A percentile compares a stretch with the other conserved stretches of the same genome.
These are phyloP conservation scores for Phaeophleospora eucalypticola DNA, from an alignment of 2,329 filamentous ascomycete species.

Conservation along the genomic window DNA sequence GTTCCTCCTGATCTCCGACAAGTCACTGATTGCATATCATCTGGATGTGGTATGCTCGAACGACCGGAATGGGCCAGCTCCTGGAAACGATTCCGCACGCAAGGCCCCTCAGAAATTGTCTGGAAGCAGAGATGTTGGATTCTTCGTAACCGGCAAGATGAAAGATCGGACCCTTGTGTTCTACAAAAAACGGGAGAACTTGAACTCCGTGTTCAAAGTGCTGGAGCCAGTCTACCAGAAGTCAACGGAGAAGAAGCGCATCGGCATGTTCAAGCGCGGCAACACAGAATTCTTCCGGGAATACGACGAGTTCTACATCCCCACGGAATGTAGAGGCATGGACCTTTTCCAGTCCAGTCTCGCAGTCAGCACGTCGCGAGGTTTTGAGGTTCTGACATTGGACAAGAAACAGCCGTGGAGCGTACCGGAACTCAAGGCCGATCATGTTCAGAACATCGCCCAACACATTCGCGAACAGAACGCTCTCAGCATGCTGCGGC, in stretches of 20 bases:
- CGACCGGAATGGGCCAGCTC: slow-evolving; percentile 40
- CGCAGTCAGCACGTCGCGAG: slow-evolving; percentile 83
- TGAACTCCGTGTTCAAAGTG: slow-evolving; percentile 92
- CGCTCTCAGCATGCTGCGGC: slow-evolving; percentile 92
- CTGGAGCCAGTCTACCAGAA: slow-evolving; percentile 95
- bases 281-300: slow-evolving; percentile 94
- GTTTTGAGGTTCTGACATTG: slow-evolving; percentile 91
- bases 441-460: slow-evolving; percentile 79
- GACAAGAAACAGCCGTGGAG: slow-evolving; percentile 97
- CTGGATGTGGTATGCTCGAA: slow-evolving; percentile 72
- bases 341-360: slow-evolving; percentile 95
- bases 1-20: slow-evolving; percentile 86
- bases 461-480: slow-evolving; percentile 75
- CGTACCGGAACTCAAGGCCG: slow-evolving; percentile 78
- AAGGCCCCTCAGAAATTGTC: slow-evolving; percentile 88
- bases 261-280: slow-evolving; percentile 65
- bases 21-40: slow-evolving; percentile 86
- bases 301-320: slow-evolving; percentile 98
- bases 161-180: slow-evolving; percentile 93
- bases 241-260: slow-evolving; percentile 74
- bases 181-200: slow-evolving; percentile 86
- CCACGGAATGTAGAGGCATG: slow-evolving; percentile 87
- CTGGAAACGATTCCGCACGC: slow-evolving; percentile 65
- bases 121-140: slow-evolving; percentile 84
- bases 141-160: slow-evolving; percentile 94